Base-by-base conservation (phyloP, 1,284 basidiomycete species). In the Cryptococcus neoformans region DNA sequence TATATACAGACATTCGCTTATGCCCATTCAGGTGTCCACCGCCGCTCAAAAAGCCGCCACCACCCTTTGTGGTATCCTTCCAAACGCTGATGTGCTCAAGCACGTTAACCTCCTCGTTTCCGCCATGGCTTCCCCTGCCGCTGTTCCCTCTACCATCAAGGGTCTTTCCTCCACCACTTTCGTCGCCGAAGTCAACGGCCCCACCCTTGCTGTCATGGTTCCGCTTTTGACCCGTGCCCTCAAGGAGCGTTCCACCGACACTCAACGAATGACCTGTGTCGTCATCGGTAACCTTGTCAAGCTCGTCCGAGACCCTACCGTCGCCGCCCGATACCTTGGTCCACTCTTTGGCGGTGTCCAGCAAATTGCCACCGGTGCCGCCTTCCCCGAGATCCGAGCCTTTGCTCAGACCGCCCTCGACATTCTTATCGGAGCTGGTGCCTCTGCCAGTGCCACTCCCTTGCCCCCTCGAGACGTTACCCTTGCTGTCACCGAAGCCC, bases 241-340 rank as follows among this genome's bases (percentile, higher is more conserved):
- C 65, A 95, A 95, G 73, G 95, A 98, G 78, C 85, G 95, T 64
- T 94, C 91, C 63, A 96, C 94, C 86, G 93, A 97, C 73, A 90
- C 91, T 21, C 90, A 92, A 72, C 87, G 91, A 59, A 78, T 79
- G 78, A 79, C 77, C 53, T 92, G 95, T 59, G 89, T 99, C 54
- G 90, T 99, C 68, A 86, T 95, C 60, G 93, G 95, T 74, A 99
- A 99, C 79, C 83, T 99, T 56, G 95, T 98, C 79, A 99, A 98
- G 80, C 87, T 99, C 55, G 96, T 99, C 47, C 88, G 95, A 58
- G 87, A 96, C 70, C 90, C 91, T 4, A 87, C 85, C 62, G 85
- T 97, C 53, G 95, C 96, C 49, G 92, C 92, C 9, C 83, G 84
- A 49, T 95, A 98, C 79, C 84, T 97, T 37, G 90, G 89, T 63